These are phyloP conservation scores for Boletus coccyginus DNA, from an alignment of 768 basidiomycete genomes.

Conservation along the genomic window DNA sequence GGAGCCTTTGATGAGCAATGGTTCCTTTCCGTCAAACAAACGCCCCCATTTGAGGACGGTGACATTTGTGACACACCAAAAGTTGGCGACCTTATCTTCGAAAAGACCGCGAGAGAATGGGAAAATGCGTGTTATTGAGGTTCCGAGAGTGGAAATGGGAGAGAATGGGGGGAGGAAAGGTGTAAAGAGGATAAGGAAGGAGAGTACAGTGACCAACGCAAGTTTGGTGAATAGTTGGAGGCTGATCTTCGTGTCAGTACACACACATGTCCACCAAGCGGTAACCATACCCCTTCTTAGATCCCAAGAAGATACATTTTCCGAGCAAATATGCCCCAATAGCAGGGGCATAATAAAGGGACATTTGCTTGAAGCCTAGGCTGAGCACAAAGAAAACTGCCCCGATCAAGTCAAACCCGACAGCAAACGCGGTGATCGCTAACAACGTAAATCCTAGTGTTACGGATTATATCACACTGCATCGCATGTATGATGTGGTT, in stretches of 20 bases:
- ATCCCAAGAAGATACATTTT: slow-evolving; percentile 85
- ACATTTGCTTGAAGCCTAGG: slow-evolving; percentile 95
- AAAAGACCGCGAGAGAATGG: slow-evolving; percentile 89
- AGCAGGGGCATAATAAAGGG: slow-evolving; percentile 89
- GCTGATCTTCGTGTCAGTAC: slow-evolving; percentile 20
- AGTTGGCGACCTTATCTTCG: slow-evolving; percentile 96
- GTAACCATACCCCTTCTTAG: slow-evolving; percentile 56
- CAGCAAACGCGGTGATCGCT: slow-evolving; percentile 66
- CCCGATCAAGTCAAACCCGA: slow-evolving; percentile 68
- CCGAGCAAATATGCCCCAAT: slow-evolving; percentile 89
- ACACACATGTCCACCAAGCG: background rate
- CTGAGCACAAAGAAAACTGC: slow-evolving; percentile 81
- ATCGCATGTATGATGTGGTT: background rate
- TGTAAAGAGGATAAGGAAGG: slow-evolving; percentile 69
- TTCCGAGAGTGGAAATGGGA: slow-evolving; percentile 46
- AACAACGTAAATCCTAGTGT: slow-evolving; percentile 62
- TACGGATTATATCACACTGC: background rate
- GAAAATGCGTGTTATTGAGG: slow-evolving; percentile 80
- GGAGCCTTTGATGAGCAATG: slow-evolving; percentile 61
- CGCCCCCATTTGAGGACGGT: slow-evolving; percentile 75
- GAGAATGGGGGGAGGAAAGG: slow-evolving; percentile 78
- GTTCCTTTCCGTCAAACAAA: slow-evolving; percentile 37
- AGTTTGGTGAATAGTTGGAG: slow-evolving; percentile 63
- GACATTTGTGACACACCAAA: slow-evolving; percentile 94
- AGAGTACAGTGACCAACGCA: slow-evolving; percentile 53